These are phyloP conservation scores for Ogataea pignaliae DNA, from an alignment of 805 yeast genomes.

Conservation along the genomic window DNA sequence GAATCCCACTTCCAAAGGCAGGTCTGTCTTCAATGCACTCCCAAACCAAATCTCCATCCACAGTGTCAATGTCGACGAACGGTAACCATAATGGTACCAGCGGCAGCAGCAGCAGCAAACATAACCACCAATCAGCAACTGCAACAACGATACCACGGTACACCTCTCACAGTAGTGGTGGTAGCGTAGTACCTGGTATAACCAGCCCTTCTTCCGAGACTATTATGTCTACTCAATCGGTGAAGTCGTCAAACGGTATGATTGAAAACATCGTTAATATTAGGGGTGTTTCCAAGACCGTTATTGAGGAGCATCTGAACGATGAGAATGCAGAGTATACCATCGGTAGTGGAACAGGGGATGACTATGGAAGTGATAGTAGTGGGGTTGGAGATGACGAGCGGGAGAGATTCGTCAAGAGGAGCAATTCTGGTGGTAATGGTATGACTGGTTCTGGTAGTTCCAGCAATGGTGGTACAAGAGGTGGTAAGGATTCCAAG, in stretches of 20 bases:
- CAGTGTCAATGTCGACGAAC: background rate
- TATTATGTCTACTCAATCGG: slow-evolving; percentile 7
- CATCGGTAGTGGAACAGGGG: background rate
- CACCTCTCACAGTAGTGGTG: background rate
- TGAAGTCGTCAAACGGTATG: slow-evolving; percentile 51
- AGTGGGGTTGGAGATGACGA: slow-evolving; percentile 34
- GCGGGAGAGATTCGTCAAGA: slow-evolving; percentile 4
- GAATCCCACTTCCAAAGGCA: slow-evolving; percentile 14
- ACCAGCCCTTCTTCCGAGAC: slow-evolving; percentile 7
- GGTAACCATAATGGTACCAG: background rate
- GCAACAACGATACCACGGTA: background rate
- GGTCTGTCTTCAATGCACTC: background rate
- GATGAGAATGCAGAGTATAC: background rate
- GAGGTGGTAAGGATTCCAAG: slow-evolving; percentile 19
- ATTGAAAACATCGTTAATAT: slow-evolving; percentile 80
- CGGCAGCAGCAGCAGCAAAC: no score
- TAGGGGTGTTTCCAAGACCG: slow-evolving; percentile 80
- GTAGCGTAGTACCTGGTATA: background rate
- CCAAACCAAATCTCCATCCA: background rate
- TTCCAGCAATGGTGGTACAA: background rate
- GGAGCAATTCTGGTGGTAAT: background rate
- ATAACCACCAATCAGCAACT: no score
- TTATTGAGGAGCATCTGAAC: slow-evolving; percentile 56
- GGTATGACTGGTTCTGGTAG: background rate
- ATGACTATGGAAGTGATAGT: background rate